Percentiles rank a stretch among this genome's conserved stretches.
These are phyloP conservation scores for Chamaecrista fasciculata DNA, from an alignment of 306 rosid species.

Conservation along the genomic window DNA sequence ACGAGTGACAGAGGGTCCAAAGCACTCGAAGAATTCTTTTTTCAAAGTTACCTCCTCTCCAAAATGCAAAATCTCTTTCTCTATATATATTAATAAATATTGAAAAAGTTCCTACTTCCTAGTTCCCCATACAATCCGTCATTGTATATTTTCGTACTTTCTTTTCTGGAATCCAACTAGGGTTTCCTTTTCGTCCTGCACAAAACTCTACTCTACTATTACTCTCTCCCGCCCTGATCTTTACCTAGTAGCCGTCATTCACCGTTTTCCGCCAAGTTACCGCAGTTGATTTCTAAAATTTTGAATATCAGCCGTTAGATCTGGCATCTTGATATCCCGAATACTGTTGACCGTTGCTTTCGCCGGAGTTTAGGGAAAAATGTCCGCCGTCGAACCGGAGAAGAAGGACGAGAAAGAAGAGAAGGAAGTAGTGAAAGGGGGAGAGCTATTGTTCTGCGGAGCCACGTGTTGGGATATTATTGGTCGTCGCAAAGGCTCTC, in stretches of 20 bases:
- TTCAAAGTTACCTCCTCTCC: too few species aligned
- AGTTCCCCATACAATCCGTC: conserved; percentile 39
- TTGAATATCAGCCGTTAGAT: conserved; percentile 74
- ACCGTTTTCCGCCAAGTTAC: conserved; percentile 45
- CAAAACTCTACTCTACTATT: conserved; percentile 37
- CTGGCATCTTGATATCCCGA: conserved; percentile 21
- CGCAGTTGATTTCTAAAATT: conserved; percentile 21
- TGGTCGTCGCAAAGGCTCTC: conserved; percentile 68
- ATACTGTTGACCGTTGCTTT: conserved; percentile 36
- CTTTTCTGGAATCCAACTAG: conserved; percentile 51
- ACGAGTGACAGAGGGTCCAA: too few species aligned
- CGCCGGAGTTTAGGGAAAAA: conserved; percentile 58
- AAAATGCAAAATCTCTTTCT: not conserved
- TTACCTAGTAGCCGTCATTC: conserved; percentile 61
- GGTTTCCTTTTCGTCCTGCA: conserved; percentile 76
- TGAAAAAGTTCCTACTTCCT: conserved; percentile 36
- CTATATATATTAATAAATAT: conserved; percentile 27
- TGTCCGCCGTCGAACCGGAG: conserved; percentile 66
- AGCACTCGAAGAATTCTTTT: too few species aligned
- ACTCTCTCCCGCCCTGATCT: conserved; percentile 39
- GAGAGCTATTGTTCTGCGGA: conserved; percentile 90
- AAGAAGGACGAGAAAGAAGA: conserved; percentile 54
- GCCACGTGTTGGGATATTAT: conserved; percentile 79
- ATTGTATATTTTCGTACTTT: not conserved
- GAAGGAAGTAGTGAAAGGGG: conserved; percentile 42